phyloP scores from a whole-genome alignment of 495 filamentous ascomycete species.

The Hapsidospora chrysogenum region DNA sequence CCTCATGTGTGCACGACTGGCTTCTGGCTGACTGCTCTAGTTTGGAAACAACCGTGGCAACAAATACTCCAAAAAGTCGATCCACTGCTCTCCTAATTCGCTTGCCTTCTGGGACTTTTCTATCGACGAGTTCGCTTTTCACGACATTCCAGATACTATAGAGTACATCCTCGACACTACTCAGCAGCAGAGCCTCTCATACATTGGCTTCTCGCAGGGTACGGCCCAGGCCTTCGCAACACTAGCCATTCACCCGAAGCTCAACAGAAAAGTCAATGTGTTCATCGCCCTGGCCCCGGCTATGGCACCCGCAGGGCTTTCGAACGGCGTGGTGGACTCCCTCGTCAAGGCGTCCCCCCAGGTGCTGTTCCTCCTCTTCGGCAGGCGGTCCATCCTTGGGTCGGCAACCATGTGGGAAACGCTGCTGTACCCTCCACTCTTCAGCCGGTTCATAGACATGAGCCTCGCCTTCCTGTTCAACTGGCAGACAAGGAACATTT shows the following conservation, averaged over 20 bases:
- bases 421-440: slow-evolving; percentile 88
- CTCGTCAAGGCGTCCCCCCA: slow-evolving; percentile 88
- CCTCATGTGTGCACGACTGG: background rate
- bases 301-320: slow-evolving; percentile 86
- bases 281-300: slow-evolving; percentile 96
- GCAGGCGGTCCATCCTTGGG: slow-evolving; percentile 80
- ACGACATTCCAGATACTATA: slow-evolving; percentile 93
- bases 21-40: slow-evolving; percentile 16
- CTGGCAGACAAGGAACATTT: slow-evolving; percentile 80
- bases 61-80: slow-evolving; percentile 94
- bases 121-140: slow-evolving; percentile 94
- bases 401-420: slow-evolving; percentile 96
- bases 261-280: slow-evolving; percentile 88
- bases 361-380: slow-evolving; percentile 85
- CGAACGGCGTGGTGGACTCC: slow-evolving; percentile 75
- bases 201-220: slow-evolving; percentile 93
- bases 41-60: slow-evolving; percentile 95
- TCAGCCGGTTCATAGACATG: slow-evolving; percentile 74
- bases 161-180: slow-evolving; percentile 79
- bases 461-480: slow-evolving; percentile 70
- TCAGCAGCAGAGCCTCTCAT: slow-evolving; percentile 68
- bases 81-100: slow-evolving; percentile 52
- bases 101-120: slow-evolving; percentile 90
- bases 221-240: slow-evolving; percentile 94
- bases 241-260: slow-evolving; percentile 77